Conservation (phyloP, 169 alveolate species). For the Plasmodium inui region DNA sequence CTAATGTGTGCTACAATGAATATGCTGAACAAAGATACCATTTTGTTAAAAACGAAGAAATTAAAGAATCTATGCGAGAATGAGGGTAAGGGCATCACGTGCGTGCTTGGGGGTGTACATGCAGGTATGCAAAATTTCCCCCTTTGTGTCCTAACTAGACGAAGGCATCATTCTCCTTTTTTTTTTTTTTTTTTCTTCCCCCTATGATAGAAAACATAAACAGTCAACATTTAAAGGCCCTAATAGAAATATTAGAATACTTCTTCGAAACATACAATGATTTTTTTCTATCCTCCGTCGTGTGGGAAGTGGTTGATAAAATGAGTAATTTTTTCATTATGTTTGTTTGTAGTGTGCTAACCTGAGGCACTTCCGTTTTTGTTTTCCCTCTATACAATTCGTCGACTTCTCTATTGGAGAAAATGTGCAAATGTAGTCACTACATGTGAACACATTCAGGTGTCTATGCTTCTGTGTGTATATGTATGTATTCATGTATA, state of each 20-base stretch:
- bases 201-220: conserved; percentile 27
- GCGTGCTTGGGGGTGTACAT: background rate
- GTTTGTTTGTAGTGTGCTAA: background rate
- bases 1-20: conserved; percentile 39
- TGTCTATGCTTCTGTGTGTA: background rate
- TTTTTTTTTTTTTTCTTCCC: background rate
- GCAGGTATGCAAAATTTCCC: background rate
- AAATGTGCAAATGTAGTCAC: background rate
- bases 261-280: conserved; percentile 66
- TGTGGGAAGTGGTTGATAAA: conserved; percentile 75
- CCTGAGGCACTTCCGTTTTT: background rate
- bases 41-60: conserved; percentile 69
- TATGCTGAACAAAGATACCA: conserved; percentile 48
- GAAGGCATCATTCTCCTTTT: background rate
- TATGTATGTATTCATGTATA: too few species aligned
- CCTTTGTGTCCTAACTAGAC: background rate
- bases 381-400: background rate
- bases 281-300: conserved; percentile 62
- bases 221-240: conserved; percentile 50
- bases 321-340: conserved; percentile 57
- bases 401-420: background rate
- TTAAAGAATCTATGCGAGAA: conserved; percentile 47
- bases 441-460: background rate
- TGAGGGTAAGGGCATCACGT: conserved; percentile 26
- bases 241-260: conserved; percentile 60